These are phyloP conservation scores for Sugiyamaella xylanicola DNA, from an alignment of 1,139 yeast genomes.

Conservation along the genomic window DNA sequence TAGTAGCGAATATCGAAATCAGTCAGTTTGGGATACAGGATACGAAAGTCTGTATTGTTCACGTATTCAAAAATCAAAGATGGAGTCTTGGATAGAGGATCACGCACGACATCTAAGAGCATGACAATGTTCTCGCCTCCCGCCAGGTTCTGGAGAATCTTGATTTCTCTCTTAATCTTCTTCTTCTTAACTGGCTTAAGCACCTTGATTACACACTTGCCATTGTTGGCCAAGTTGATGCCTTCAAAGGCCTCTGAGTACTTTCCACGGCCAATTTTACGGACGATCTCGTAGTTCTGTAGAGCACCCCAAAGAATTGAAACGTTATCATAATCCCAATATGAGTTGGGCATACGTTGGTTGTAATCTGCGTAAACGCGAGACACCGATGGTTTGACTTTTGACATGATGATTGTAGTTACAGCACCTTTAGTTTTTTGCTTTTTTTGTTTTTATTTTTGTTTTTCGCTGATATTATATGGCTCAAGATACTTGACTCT, in stretches of 20 bases:
- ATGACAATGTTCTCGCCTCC: slow-evolving; percentile 85
- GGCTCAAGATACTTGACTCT: too few relatives aligned
- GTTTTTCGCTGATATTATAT: too few relatives aligned
- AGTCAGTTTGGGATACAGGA: slow-evolving; percentile 85
- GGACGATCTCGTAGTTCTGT: slow-evolving; percentile 81
- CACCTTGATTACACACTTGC: slow-evolving; percentile 77
- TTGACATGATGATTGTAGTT: slow-evolving; percentile 11
- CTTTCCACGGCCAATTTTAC: slow-evolving; percentile 95
- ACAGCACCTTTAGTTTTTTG: too few relatives aligned
- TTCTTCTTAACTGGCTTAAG: slow-evolving; percentile 95
- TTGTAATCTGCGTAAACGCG: slow-evolving; percentile 88
- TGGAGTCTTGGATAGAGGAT: slow-evolving; percentile 88
- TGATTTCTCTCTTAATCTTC: slow-evolving; percentile 93
- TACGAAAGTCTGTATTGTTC: slow-evolving; percentile 86
- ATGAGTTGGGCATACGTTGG: slow-evolving; percentile 72
- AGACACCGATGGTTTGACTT: slow-evolving; percentile 58
- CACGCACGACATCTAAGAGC: slow-evolving; percentile 84
- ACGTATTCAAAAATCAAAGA: slow-evolving; percentile 91
- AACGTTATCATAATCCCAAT: slow-evolving; percentile 84
- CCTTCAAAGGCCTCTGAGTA: slow-evolving; percentile 96
- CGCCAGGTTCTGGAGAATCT: slow-evolving; percentile 83
- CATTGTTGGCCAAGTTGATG: slow-evolving; percentile 52
- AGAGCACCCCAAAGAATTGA: slow-evolving; percentile 63
- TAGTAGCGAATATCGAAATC: slow-evolving; percentile 84
- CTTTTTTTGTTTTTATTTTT: neutral